Evolutionary conservation across 2,329 filamentous ascomycete species (phyloP).

Genomic region (Diplodia sapinea): DNA sequence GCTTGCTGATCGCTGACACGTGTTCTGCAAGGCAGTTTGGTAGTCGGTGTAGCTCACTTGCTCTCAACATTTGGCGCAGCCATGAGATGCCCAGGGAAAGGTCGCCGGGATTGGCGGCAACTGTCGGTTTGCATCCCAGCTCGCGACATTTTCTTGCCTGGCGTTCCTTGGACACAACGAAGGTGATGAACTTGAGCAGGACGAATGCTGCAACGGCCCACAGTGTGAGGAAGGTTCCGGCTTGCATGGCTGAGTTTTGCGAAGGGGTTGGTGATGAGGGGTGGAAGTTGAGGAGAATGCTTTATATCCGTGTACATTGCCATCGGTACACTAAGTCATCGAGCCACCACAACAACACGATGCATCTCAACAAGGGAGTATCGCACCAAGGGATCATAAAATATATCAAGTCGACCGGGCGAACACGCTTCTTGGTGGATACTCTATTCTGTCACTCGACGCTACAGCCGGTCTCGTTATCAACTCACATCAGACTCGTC

Average conservation of each 20-base stretch:
- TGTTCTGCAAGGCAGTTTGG: slow-evolving; percentile 42
- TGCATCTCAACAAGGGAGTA: too few relatives aligned
- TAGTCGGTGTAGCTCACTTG: slow-evolving; percentile 41
- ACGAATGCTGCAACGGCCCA: slow-evolving; percentile 43
- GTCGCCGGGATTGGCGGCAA: slow-evolving; percentile 54
- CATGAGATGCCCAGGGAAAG: slow-evolving; percentile 59
- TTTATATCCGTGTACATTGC: too few relatives aligned
- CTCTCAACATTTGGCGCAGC: slow-evolving; percentile 49
- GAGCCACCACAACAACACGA: too few relatives aligned
- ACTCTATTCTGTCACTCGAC: too few relatives aligned
- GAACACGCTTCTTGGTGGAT: too few relatives aligned
- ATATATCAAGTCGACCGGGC: too few relatives aligned
- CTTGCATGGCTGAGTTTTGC: slow-evolving; percentile 36
- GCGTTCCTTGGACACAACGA: slow-evolving; percentile 41
- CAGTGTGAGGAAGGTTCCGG: slow-evolving; percentile 39
- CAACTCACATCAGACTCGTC: too few relatives aligned
- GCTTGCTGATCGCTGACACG: slow-evolving; percentile 36
- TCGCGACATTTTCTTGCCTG: slow-evolving; percentile 48
- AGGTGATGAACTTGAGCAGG: slow-evolving; percentile 44
- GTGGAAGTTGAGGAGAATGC: too few relatives aligned
- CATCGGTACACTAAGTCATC: too few relatives aligned
- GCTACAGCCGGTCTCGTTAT: too few relatives aligned
- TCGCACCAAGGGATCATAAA: too few relatives aligned
- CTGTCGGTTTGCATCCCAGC: slow-evolving; percentile 54
- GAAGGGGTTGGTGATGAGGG: too few relatives aligned